A percentile compares a stretch with the other conserved stretches of the same genome.
Conservation (phyloP, 352 stramenopile genomes). For the Pelagophyceae sp. region DNA sequence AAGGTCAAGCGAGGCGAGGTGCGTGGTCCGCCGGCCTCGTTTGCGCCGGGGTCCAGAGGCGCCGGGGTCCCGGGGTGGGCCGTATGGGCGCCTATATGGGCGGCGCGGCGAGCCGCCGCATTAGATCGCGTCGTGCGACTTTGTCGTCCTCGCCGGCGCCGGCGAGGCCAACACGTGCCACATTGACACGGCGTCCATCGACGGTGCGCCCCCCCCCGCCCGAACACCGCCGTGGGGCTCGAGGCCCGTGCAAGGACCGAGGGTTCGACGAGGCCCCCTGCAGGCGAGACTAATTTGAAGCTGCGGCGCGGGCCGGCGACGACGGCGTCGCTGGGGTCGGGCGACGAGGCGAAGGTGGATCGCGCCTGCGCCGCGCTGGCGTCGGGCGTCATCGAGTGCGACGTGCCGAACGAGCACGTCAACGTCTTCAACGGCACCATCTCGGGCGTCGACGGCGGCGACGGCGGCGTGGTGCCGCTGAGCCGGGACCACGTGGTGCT, state of each 20-base stretch:
- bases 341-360: neutral
- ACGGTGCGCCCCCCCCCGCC: no score
- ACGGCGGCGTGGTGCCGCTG: neutral
- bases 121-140: constrained; percentile 62
- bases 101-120: no score
- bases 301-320: constrained; percentile 43
- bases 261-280: no score
- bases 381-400: neutral
- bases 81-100: no score
- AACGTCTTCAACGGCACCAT: neutral
- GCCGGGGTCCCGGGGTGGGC: no score
- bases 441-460: neutral
- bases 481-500: constrained; percentile 4
- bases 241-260: no score
- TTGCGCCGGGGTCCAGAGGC: no score
- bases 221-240: no score
- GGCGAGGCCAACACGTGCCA: constrained; percentile 58
- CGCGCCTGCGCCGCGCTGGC: neutral
- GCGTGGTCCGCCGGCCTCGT: no score
- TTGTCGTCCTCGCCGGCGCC: constrained; percentile 56
- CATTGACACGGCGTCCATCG: constrained; percentile 75
- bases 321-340: neutral
- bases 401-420: constrained; percentile 15
- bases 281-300: constrained; percentile 81
- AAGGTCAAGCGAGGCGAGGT: constrained; percentile 55